These are phyloP conservation scores for Nissolia schottii DNA, from an alignment of 306 rosid species.

Conservation along the genomic window DNA sequence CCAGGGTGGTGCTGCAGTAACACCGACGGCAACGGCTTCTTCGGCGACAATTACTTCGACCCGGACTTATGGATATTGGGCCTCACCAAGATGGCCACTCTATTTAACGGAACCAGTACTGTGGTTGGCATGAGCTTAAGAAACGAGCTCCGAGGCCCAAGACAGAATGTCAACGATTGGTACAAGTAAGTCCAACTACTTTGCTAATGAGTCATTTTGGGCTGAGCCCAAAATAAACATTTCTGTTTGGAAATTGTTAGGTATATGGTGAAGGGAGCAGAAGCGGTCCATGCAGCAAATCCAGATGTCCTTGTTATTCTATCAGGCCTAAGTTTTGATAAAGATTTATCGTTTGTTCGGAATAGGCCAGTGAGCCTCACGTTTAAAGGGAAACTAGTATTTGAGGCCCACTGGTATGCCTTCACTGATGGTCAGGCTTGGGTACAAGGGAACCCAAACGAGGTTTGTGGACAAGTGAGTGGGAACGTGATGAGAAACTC, in stretches of 20 bases:
- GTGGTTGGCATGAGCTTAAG: constrained; percentile 89
- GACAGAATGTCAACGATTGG: constrained; percentile 73
- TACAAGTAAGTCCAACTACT: constrained; percentile 39
- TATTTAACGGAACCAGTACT: constrained; percentile 52
- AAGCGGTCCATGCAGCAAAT: constrained; percentile 81
- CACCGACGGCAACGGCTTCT: constrained; percentile 70
- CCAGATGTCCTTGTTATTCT: constrained; percentile 68
- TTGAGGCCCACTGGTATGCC: constrained; percentile 73
- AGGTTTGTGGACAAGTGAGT: constrained; percentile 70
- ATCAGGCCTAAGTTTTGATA: constrained; percentile 70
- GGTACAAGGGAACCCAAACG: constrained; percentile 65
- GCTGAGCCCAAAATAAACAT: too few relatives aligned
- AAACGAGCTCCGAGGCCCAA: constrained; percentile 84
- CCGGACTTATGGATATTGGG: constrained; percentile 67
- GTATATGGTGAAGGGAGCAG: constrained; percentile 91
- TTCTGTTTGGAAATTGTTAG: too few relatives aligned
- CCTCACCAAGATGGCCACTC: constrained; percentile 70
- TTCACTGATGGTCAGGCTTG: constrained; percentile 73
- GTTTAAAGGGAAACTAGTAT: constrained; percentile 58
- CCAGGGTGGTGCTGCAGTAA: constrained; percentile 87
- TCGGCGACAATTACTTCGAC: constrained; percentile 63
- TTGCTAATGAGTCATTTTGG: too few relatives aligned
- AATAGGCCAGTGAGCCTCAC: constrained; percentile 44
- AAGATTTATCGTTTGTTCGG: constrained; percentile 57
- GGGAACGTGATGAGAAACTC: constrained; percentile 46